Conservation (phyloP, 495 filamentous ascomycete genomes). For the Schizothecium vesticola region DNA sequence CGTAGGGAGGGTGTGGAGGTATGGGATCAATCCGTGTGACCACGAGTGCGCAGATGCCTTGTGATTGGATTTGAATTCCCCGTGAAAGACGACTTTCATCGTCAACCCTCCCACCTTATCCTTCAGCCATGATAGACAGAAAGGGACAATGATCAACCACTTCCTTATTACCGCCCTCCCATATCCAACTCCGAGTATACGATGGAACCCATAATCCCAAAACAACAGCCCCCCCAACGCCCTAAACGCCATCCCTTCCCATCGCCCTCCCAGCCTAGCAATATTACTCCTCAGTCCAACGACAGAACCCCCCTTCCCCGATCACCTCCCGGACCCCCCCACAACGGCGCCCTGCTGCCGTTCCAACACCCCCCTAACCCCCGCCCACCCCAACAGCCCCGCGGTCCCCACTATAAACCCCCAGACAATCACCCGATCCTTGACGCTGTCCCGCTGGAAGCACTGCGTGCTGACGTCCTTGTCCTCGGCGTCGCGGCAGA, state of each 20-base stretch:
- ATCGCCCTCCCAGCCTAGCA: background rate
- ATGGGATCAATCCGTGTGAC: background rate
- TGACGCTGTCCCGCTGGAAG: constrained; percentile 86
- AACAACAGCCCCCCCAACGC: background rate
- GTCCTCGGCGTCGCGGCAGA: constrained; percentile 79
- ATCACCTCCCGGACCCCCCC: background rate
- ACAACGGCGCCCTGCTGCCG: background rate
- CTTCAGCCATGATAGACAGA: background rate
- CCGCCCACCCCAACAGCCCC: constrained; percentile 78
- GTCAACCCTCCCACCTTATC: too few species aligned
- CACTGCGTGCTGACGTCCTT: constrained; percentile 85
- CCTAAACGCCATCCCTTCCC: too few species aligned
- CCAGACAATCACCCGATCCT: constrained; percentile 87
- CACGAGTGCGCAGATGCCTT: background rate
- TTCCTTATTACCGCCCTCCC: background rate
- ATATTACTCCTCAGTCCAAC: background rate
- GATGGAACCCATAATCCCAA: background rate
- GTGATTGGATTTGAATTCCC: background rate
- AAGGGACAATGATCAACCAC: background rate
- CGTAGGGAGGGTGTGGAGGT: too few species aligned
- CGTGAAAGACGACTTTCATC: background rate
- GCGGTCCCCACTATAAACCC: constrained; percentile 84
- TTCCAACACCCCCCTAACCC: constrained; percentile 48
- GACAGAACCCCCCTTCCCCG: background rate
- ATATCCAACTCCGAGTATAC: background rate